Evolutionary conservation across 2,329 filamentous ascomycete genomes (phyloP), one percentile per base, ranked within the genome.

Genomic region (Erysiphe pulchra): DNA sequence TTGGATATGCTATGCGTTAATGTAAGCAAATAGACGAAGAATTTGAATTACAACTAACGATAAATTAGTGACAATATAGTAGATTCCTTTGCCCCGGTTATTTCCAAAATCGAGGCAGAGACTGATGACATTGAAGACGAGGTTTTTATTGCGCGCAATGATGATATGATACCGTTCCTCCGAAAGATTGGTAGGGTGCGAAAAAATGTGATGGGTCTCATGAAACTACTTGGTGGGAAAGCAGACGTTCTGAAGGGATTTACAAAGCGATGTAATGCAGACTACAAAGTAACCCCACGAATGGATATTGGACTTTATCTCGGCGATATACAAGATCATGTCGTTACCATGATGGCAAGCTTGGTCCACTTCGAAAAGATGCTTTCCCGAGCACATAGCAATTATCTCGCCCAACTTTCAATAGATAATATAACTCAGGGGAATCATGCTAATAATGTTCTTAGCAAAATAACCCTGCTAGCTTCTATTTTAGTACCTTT

Each of bases 311-410:
- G 86, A 18, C 73, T 98, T 56, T 98, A 98, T 59, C 72, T 98
- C 33, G 84, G 84, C 56, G 90, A 98, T 63, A 94, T 98, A 51
- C 90, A 98, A 62, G 90, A 98, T 63, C 90, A 98, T 70, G 87
- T 98, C 45, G 84, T 98, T 48, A 98, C 90, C 41, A 95, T 95
- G 87, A 92, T 93, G 72, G 90, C 82, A 53, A 98, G 92, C 62
- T 63, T 98, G 54, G 76, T 76, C 1, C 90, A 98, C 60, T 94
- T 93, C 54, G 90, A 98, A 61, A 95, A 95, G 69, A 94, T 98
- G 71, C 71, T 98, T 44, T 86, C 80, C 28, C 80, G 90, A 18
- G 81, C 82, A 2, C 90, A 98, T 65, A 83, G 80, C 66, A 98
- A 95, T 61, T 95, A 98, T 58, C 71, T 98, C 34, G 87, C 90